A percentile compares a stretch with the other conserved stretches of the same genome.
These are phyloP conservation scores for Basipetospora chlamydospora DNA, from an alignment of 2,329 filamentous ascomycete genomes.

Conservation along the genomic window DNA sequence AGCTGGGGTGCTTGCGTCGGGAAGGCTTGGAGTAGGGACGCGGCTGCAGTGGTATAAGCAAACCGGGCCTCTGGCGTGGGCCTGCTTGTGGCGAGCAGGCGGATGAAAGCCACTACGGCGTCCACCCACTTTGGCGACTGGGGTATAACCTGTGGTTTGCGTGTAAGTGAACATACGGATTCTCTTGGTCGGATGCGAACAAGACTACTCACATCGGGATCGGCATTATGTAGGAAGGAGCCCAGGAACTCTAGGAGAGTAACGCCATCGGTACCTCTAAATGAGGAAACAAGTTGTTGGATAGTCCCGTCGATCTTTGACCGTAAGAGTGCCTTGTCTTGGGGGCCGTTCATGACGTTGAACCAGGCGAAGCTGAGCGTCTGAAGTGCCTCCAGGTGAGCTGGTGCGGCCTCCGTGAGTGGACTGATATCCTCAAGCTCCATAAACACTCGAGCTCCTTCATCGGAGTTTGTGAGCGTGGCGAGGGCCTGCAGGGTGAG, in stretches of 20 bases:
- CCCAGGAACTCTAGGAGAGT: constrained; percentile 45
- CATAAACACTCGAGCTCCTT: constrained; percentile 34
- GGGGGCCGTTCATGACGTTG: constrained; percentile 23
- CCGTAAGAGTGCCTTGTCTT: constrained; percentile 17
- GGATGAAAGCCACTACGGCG: constrained; percentile 30
- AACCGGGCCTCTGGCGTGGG: constrained; percentile 39
- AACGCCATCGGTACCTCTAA: constrained; percentile 44
- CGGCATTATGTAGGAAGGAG: constrained; percentile 32
- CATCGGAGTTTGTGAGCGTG: constrained; percentile 35
- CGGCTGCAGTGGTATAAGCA: constrained; percentile 44
- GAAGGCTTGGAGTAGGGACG: constrained; percentile 41
- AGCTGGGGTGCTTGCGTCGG: constrained; percentile 28
- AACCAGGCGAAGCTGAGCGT: constrained; percentile 43
- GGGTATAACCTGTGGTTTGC: constrained; percentile 29
- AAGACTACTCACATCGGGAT: constrained; percentile 27
- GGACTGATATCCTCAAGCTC: constrained; percentile 35
- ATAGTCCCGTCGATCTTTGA: constrained; percentile 32
- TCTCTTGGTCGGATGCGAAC: too few relatives aligned
- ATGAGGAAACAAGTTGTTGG: constrained; percentile 33
- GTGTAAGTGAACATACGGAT: neutral
- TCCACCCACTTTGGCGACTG: constrained; percentile 38
- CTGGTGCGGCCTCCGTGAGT: constrained; percentile 41
- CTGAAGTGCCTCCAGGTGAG: constrained; percentile 37
- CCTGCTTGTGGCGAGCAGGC: constrained; percentile 36
- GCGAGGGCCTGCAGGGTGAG: constrained; percentile 43